Evolutionary conservation across 2,329 filamentous ascomycete genomes (phyloP), one percentile per base, ranked within the genome.

Genomic region (Colletotrichum sp.): DNA sequence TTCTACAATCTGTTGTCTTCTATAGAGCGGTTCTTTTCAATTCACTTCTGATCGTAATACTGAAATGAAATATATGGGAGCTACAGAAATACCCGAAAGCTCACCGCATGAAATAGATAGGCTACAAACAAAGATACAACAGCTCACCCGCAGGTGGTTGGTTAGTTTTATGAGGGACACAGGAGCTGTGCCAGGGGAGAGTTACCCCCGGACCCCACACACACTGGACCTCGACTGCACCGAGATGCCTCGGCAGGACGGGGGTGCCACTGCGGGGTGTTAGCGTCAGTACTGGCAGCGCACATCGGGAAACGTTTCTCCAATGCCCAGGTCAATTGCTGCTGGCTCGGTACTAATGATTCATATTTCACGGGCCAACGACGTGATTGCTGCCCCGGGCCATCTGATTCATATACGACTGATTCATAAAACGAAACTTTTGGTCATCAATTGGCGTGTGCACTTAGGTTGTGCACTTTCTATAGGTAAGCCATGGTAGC

Each of bases 131-230:
- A 1, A n/a, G 12, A 13, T 6, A 15, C 61, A 28, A 13, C 15
- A 28, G 34, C n/a, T 36, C 8, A 18, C n/a, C n/a, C 43, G 61
- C 61, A 64, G 36, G 21, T 24, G n/a, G 18, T 64, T 64, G 24
- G 34, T 64, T 26, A 10, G 30, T 63, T 36, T 63, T 15, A 9
- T 63, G n/a, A 63, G 12, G 24, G 32, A 26, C 13, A 36, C 13
- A 43, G 43, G 43, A 64, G 67, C 67, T 36, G 26, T 55, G 15
- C 52, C 52, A 39, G 66, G 63, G 55, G 34, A 39, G 26, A 39
- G 61, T 34, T 71, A 75, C 74, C 71, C 71, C 71, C 74, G 32
- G 74, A 76, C 74, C 74, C 74, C 74, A 76, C 74, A 76, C 74
- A 75, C 43, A 52, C 10, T 21, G 43, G n/a, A 52, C 43, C n/a